These are phyloP conservation scores for Aphanomyces astaci DNA, from an alignment of 352 stramenopile species.

Conservation along the genomic window DNA sequence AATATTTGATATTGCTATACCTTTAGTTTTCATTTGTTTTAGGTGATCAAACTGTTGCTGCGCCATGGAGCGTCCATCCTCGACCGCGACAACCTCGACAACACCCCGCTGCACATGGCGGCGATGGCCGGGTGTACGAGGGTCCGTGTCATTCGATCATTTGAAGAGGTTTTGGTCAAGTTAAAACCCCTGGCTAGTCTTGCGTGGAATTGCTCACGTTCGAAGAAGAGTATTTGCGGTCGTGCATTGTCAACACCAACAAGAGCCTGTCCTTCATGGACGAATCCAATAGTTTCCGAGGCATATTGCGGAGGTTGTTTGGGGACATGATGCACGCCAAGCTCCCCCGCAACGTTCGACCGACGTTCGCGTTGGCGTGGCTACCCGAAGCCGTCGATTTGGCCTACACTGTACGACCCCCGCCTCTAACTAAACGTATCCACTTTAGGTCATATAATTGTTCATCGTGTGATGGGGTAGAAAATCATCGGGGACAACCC, in stretches of 20 bases:
- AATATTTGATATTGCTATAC: too few relatives aligned
- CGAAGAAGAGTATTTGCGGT: constrained; percentile 2
- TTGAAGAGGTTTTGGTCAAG: not conserved
- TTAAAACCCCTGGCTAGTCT: not conserved
- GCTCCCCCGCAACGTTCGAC: constrained; percentile 51
- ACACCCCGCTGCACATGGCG: constrained; percentile 60
- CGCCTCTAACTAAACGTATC: not conserved
- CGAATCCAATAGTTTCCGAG: not conserved
- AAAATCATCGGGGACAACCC: not conserved
- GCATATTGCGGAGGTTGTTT: constrained; percentile 17
- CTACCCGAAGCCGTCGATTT: constrained; percentile 38
- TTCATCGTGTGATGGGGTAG: too few relatives aligned
- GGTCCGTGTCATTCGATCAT: not conserved
- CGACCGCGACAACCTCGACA: constrained; percentile 48
- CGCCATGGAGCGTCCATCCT: constrained; percentile 39
- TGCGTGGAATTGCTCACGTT: not conserved
- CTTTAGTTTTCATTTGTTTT: not conserved
- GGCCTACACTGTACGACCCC: not conserved
- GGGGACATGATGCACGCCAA: constrained; percentile 47
- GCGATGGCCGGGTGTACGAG: constrained; percentile 40
- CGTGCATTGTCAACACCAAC: constrained; percentile 22
- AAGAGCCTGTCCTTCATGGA: not conserved
- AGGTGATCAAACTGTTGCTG: constrained; percentile 31
- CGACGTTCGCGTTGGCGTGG: constrained; percentile 57
- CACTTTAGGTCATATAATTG: too few relatives aligned